These are phyloP conservation scores for Sugiyamaella americana DNA, from an alignment of 805 yeast species.

Conservation along the genomic window DNA sequence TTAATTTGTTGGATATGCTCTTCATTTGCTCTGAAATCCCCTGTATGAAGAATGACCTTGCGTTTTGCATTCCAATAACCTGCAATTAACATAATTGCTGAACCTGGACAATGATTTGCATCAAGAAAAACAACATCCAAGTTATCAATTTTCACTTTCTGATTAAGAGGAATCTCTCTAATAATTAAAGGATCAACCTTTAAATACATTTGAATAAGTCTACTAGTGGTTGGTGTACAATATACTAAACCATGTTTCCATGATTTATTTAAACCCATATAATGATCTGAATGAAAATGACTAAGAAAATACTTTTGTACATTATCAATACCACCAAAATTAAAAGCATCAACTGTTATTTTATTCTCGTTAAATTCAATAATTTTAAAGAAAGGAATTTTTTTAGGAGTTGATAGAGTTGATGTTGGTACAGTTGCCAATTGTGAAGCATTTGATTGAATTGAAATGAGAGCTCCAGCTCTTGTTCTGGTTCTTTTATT, in stretches of 20 bases:
- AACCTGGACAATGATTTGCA: slow-evolving; percentile 98
- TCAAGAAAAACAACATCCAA: slow-evolving; percentile 58
- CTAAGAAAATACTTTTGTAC: slow-evolving; percentile 31
- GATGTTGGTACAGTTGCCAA: too few species aligned
- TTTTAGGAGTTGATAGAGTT: too few species aligned
- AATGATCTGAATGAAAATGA: slow-evolving; percentile 94
- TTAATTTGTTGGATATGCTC: slow-evolving; percentile 41
- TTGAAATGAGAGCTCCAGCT: too few species aligned
- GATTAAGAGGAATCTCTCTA: slow-evolving; percentile 39
- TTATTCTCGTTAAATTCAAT: slow-evolving; percentile 25
- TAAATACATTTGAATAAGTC: slow-evolving; percentile 48
- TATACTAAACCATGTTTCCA: slow-evolving; percentile 74
- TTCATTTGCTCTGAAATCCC: slow-evolving; percentile 77
- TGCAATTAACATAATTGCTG: slow-evolving; percentile 64
- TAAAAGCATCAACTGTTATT: slow-evolving; percentile 36
- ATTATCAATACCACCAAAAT: slow-evolving; percentile 30
- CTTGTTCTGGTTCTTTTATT: too few species aligned
- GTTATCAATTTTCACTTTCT: slow-evolving; percentile 36
- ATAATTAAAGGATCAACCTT: slow-evolving; percentile 45
- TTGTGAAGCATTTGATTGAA: too few species aligned
- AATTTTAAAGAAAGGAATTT: slow-evolving; percentile 30
- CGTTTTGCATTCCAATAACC: slow-evolving; percentile 10
- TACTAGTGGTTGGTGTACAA: slow-evolving; percentile 65
- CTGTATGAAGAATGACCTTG: slow-evolving; percentile 68
- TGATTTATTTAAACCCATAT: slow-evolving; percentile 71